Evolutionary conservation across 2,329 filamentous ascomycete species (phyloP).

Genomic region (Venturia asperata): DNA sequence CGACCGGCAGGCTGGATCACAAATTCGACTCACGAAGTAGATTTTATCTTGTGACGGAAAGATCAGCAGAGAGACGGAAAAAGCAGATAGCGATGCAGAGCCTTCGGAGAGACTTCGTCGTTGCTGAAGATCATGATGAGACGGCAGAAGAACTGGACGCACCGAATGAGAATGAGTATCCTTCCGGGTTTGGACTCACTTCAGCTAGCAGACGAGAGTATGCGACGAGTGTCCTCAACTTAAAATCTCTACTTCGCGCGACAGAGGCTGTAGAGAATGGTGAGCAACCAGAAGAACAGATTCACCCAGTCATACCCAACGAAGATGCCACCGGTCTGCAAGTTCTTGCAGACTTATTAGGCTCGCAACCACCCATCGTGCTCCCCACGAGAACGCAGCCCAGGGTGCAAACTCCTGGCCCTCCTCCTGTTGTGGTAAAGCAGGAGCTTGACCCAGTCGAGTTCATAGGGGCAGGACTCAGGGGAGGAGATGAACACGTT

Average conservation of each 20-base stretch:
- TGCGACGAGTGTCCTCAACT: constrained; percentile 33
- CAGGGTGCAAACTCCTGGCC: background rate
- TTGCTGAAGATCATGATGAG: constrained; percentile 13
- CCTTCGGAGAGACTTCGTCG: constrained; percentile 4
- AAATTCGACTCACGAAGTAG: constrained; percentile 37
- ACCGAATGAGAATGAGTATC: constrained; percentile 28
- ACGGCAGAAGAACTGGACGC: constrained; percentile 21
- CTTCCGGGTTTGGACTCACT: constrained; percentile 28
- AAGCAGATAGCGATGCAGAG: constrained; percentile 1
- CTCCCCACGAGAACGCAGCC: background rate
- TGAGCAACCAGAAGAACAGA: constrained; percentile 22
- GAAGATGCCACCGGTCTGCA: constrained; percentile 37
- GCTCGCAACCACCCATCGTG: background rate
- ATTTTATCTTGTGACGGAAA: constrained; percentile 34
- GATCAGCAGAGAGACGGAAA: background rate
- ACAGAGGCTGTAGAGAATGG: constrained; percentile 31
- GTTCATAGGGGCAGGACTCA: background rate
- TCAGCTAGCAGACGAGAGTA: constrained; percentile 31
- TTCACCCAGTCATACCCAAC: constrained; percentile 31
- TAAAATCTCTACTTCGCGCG: constrained; percentile 31
- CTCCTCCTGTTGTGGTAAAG: background rate
- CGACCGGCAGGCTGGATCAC: constrained; percentile 25
- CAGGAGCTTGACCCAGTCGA: background rate
- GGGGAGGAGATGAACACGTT: background rate
- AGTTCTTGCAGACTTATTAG: constrained; percentile 27